These are phyloP conservation scores for Voacanga thouarsii DNA, from an alignment of 257 asterid genomes.

Conservation along the genomic window DNA sequence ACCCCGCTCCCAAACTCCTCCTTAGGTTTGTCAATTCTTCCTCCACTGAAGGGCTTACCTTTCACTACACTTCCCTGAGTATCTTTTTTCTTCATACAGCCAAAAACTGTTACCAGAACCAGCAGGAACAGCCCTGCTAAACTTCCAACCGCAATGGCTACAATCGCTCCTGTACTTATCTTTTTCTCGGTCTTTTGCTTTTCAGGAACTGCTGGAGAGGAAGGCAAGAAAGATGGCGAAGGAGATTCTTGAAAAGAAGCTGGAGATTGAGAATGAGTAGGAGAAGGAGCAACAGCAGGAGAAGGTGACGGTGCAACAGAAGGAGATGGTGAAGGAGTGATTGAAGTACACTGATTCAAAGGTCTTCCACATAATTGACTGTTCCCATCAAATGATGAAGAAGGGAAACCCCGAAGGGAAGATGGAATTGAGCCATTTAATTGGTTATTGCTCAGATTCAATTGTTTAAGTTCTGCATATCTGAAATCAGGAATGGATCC, in stretches of 20 bases:
- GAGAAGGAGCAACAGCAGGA: slow-evolving; percentile 21
- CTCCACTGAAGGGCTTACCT: slow-evolving; percentile 22
- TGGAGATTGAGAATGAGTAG: slow-evolving; percentile 15
- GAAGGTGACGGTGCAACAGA: slow-evolving; percentile 28
- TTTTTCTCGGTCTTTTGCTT: slow-evolving; percentile 33
- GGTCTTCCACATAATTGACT: slow-evolving; percentile 66
- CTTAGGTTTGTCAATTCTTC: slow-evolving; percentile 32
- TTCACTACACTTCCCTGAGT: slow-evolving; percentile 24
- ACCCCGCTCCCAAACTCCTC: slow-evolving; percentile 62
- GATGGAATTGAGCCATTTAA: slow-evolving; percentile 63
- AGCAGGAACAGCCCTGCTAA: slow-evolving; percentile 30
- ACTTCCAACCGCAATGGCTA: slow-evolving; percentile 50
- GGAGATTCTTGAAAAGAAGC: slow-evolving; percentile 28
- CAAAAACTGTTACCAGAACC: slow-evolving; percentile 26
- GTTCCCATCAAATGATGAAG: slow-evolving; percentile 66
- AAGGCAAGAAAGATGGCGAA: slow-evolving; percentile 34
- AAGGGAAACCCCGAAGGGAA: slow-evolving; percentile 48
- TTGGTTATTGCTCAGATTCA: slow-evolving; percentile 57
- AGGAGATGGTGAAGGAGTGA: slow-evolving; percentile 45
- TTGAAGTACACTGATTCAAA: slow-evolving; percentile 38
- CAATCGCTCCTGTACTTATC: slow-evolving; percentile 41
- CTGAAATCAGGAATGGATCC: slow-evolving; percentile 60
- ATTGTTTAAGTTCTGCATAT: slow-evolving; percentile 44
- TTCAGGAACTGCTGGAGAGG: slow-evolving; percentile 29
- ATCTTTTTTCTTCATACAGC: slow-evolving; percentile 35